A percentile compares a stretch with the other conserved stretches of the same genome.
Conservation (phyloP, 1,284 basidiomycete species). For the Ceratobasidium sp. region DNA sequence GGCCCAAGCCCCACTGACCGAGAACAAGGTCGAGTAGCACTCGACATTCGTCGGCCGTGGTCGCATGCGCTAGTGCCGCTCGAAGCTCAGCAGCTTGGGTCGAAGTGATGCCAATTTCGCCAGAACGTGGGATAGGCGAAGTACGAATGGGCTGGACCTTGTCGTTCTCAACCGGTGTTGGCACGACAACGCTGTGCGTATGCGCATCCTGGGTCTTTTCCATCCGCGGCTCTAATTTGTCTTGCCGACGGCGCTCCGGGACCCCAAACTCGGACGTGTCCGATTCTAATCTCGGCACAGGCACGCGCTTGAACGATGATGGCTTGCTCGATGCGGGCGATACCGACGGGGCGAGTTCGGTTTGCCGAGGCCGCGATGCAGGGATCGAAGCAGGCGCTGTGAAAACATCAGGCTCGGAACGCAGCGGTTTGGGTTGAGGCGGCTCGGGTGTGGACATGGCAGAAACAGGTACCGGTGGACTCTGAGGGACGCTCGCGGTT, state of each 20-base stretch:
- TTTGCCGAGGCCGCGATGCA: background rate
- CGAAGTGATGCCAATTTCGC: slow-evolving; percentile 43
- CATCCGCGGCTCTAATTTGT: slow-evolving; percentile 6
- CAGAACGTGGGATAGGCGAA: slow-evolving; percentile 39
- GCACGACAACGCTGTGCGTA: background rate
- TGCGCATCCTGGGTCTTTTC: slow-evolving; percentile 29
- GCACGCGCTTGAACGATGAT: slow-evolving; percentile 10
- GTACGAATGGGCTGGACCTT: slow-evolving; percentile 31
- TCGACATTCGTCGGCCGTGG: slow-evolving; percentile 81
- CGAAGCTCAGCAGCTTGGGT: slow-evolving; percentile 72
- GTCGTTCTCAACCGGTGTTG: background rate
- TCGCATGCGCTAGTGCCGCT: slow-evolving; percentile 71
- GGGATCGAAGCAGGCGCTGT: too few species aligned
- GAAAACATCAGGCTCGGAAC: background rate
- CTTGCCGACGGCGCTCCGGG: slow-evolving; percentile 28
- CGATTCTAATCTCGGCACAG: slow-evolving; percentile 18
- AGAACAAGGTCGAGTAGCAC: slow-evolving; percentile 83
- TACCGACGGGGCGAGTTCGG: background rate
- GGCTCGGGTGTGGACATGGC: background rate
- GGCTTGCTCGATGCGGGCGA: slow-evolving; percentile 6
- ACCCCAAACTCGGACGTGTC: slow-evolving; percentile 25
- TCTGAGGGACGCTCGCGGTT: background rate
- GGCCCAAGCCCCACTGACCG: slow-evolving; percentile 60
- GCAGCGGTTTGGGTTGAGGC: background rate
- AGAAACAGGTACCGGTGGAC: background rate